Conservation (phyloP, 176 grass and related monocot species). For the Coix lacrymajobi region DNA sequence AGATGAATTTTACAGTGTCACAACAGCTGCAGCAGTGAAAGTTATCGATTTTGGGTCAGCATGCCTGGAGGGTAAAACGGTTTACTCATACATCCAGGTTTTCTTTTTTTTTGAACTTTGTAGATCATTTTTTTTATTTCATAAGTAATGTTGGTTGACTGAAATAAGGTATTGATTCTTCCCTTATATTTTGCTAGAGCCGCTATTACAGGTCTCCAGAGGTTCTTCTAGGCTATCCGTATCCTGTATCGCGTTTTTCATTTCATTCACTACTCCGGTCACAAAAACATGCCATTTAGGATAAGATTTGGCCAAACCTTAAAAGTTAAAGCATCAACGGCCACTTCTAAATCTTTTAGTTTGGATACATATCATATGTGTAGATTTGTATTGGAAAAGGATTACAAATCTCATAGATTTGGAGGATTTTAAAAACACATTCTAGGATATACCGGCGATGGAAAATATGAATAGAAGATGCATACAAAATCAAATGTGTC, state of each 20-base stretch:
- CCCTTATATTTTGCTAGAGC: constrained; percentile 62
- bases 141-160: constrained; percentile 19
- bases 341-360: not conserved
- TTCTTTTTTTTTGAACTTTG: constrained; percentile 21
- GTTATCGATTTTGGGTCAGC: constrained; percentile 99
- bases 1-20: constrained; percentile 47
- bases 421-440: not conserved
- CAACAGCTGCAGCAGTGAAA: constrained; percentile 84
- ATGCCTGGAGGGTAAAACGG: constrained; percentile 87
- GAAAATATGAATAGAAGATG: not conserved
- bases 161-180: constrained; percentile 25
- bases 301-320: not conserved
- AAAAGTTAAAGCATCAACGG: not conserved
- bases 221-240: constrained; percentile 97
- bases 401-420: not conserved
- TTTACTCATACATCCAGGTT: constrained; percentile 98
- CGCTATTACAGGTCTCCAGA: constrained; percentile 98
- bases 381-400: not conserved
- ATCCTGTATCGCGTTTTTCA: constrained; percentile 48
- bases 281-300: not conserved
- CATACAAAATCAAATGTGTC: not conserved
- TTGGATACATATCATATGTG: not conserved
- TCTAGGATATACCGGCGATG: not conserved
- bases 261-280: constrained; percentile 6
- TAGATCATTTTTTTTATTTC: constrained; percentile 7